phyloP scores from a whole-genome alignment of 2,329 filamentous ascomycete genomes.

The Pseudopyricularia cyperi region DNA sequence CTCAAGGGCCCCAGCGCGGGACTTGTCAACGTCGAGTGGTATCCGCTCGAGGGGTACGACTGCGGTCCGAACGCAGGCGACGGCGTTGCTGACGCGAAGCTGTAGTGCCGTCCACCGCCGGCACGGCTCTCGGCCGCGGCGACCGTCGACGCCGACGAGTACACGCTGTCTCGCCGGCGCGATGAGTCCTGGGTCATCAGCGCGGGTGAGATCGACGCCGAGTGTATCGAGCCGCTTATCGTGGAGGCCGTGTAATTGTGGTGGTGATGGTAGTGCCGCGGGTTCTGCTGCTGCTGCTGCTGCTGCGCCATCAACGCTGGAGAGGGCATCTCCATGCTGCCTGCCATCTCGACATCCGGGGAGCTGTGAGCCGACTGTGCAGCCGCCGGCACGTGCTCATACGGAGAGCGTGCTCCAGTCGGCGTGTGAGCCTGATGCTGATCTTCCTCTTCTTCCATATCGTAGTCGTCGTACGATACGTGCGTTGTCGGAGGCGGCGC shows the following conservation, averaged over 20 bases:
- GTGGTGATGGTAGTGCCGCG: neutral
- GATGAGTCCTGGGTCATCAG: constrained; percentile 31
- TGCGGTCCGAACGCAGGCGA: constrained; percentile 47
- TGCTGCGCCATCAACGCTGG: constrained; percentile 25
- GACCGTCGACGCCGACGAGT: constrained; percentile 36
- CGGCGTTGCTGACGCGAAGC: constrained; percentile 27
- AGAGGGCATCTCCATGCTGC: constrained; percentile 31
- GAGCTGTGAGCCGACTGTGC: neutral
- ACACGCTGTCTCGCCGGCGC: constrained; percentile 32
- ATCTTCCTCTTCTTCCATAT: neutral
- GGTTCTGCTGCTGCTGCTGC: constrained; percentile 5
- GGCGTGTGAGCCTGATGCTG: neutral
- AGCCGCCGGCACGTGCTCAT: neutral
- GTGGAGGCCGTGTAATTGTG: neutral
- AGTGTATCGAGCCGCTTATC: constrained; percentile 14
- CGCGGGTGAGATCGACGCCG: constrained; percentile 39
- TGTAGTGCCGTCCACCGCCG: constrained; percentile 34
- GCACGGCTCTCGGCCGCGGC: constrained; percentile 17
- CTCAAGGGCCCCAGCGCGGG: constrained; percentile 41
- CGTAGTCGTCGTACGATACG: neutral
- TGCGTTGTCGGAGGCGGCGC: constrained; percentile 38
- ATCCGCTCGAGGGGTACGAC: constrained; percentile 18
- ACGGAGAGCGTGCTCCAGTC: neutral
- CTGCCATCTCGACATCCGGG: constrained; percentile 50
- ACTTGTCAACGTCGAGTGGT: constrained; percentile 34